A percentile compares a stretch with the other conserved stretches of the same genome.
These are phyloP conservation scores for Globisporangium perplexum DNA, from an alignment of 352 stramenopile species.

Conservation along the genomic window DNA sequence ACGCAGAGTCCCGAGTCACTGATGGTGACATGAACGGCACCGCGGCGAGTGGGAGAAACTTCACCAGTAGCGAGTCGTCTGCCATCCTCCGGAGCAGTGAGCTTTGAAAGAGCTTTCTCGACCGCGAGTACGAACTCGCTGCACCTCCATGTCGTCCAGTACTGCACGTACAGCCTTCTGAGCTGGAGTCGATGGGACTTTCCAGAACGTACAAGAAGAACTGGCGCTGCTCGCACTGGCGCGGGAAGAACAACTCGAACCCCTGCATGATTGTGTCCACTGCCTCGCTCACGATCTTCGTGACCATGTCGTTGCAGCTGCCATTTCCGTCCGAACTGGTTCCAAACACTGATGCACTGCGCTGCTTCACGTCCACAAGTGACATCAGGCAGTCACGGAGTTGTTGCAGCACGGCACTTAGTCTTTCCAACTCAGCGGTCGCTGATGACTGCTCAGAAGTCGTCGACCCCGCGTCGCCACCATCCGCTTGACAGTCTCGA, in stretches of 20 bases:
- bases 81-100: constrained; percentile 59
- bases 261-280: constrained; percentile 66
- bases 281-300: constrained; percentile 33
- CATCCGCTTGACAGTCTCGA: background rate
- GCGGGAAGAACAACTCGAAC: constrained; percentile 88
- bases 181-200: background rate
- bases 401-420: constrained; percentile 1
- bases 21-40: background rate
- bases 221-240: constrained; percentile 48
- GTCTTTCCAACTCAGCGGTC: constrained; percentile 4
- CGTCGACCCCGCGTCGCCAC: background rate
- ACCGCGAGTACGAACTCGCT: constrained; percentile 17
- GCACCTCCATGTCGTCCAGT: background rate
- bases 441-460: background rate
- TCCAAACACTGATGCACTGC: background rate
- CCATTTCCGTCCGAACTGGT: constrained; percentile 5
- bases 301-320: constrained; percentile 12
- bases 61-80: constrained; percentile 50
- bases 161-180: background rate
- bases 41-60: constrained; percentile 26
- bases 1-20: too few species aligned
- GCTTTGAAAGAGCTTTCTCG: constrained; percentile 35
- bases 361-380: constrained; percentile 28
- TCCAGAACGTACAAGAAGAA: constrained; percentile 46
- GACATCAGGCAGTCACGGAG: constrained; percentile 24